Evolutionary conservation across 495 filamentous ascomycete species (phyloP), one percentile per base, ranked within the genome.

Genomic region (Corynascus novoguineensis): DNA sequence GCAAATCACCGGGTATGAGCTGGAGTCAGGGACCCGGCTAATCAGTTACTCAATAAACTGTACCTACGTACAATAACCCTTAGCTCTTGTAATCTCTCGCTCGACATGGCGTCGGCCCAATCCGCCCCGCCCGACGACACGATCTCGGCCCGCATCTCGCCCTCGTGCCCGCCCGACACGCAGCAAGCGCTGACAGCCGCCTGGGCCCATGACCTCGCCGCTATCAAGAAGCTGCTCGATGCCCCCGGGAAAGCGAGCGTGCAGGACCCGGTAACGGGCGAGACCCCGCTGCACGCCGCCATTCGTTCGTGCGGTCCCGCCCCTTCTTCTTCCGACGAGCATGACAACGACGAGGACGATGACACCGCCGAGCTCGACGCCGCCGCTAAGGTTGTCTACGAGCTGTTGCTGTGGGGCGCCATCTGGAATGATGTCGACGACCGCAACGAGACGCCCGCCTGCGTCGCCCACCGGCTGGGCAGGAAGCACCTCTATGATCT

Each of bases 401-500:
- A 95, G 62, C 75, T 98, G 24, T 76, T 98, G 50, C 76, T 90
- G 62, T 83, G 88, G 66, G 93, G 93, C 3, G 95, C 89, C 5
- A 96, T 97, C 53, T 98, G 93, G 93, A 98, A 98, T 72, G 91
- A 96, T 69, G 75, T 98, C 4, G 90, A 97, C 46, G 72, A 75
- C 35, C 83, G 87, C 42, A 79, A 87, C 55, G 91, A 97, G 78
- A 98, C 95, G 14, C 92, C 93, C 0, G 93, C 90, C 1, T 97
- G 95, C 72, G 65, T 97, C 17, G 93, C 93, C 11, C 74, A 75
- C 37, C 75, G 90, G 31, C 71, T 96, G 14, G 86, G 85, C 0
- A 69, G 86, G 59, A 74, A 64, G n/a, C 83, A 86, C 53, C 68
- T 96, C 44, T 98, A 98, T 66, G 82, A 88, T 19, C 64, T 92